Conservation (phyloP, 352 stramenopile species). For the Aphanomyces euteiches region DNA sequence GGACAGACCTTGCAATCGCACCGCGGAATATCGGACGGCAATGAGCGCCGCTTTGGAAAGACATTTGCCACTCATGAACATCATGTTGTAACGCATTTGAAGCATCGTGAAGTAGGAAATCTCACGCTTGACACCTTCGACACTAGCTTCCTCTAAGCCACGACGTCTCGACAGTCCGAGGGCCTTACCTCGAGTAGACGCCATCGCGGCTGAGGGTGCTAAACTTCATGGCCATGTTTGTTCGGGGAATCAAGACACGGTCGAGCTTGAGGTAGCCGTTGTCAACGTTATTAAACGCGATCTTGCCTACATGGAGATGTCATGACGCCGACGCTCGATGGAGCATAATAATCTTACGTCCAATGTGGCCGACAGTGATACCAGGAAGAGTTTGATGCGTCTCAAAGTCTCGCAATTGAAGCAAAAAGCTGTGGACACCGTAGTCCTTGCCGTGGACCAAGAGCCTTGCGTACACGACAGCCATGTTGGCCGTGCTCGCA, state of each 20-base stretch:
- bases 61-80: slow-evolving; percentile 13
- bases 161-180: not conserved
- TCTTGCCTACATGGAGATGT: not conserved
- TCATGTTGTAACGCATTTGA: slow-evolving; percentile 26
- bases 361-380: slow-evolving; percentile 62
- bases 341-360: not conserved
- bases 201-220: slow-evolving; percentile 13
- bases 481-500: slow-evolving; percentile 88
- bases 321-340: not conserved
- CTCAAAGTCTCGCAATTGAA: slow-evolving; percentile 89
- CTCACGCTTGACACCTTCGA: slow-evolving; percentile 18
- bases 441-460: slow-evolving; percentile 71
- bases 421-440: slow-evolving; percentile 95
- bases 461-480: slow-evolving; percentile 92
- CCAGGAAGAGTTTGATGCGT: slow-evolving; percentile 51
- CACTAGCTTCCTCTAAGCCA: not conserved
- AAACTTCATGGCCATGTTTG: slow-evolving; percentile 51
- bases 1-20: slow-evolving; percentile 78
- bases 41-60: slow-evolving; percentile 85
- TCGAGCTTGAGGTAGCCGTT: slow-evolving; percentile 79
- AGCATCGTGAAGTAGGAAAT: slow-evolving; percentile 29
- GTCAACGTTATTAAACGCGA: slow-evolving; percentile 63
- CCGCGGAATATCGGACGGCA: slow-evolving; percentile 88
- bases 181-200: slow-evolving; percentile 13
- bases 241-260: slow-evolving; percentile 62